Conservation (phyloP, 129 eudicot species). For the Gnaphalium uliginosum region DNA sequence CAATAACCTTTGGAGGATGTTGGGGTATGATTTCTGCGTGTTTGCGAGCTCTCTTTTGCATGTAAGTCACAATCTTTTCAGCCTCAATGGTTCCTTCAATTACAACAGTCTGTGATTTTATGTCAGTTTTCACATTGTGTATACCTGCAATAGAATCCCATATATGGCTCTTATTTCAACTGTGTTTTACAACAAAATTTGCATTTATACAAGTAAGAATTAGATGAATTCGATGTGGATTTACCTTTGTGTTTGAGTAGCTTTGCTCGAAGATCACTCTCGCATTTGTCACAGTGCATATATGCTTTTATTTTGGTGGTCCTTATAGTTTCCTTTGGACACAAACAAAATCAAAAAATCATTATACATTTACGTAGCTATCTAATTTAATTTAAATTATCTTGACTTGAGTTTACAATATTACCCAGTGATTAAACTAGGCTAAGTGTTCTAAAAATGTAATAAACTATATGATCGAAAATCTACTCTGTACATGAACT, state of each 20-base stretch:
- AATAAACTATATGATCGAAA: too few species aligned
- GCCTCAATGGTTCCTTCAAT: constrained; percentile 72
- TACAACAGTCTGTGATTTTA: constrained; percentile 70
- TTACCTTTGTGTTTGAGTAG: constrained; percentile 82
- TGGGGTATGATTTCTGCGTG: constrained; percentile 63
- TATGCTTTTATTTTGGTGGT: constrained; percentile 59
- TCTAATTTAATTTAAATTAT: neutral
- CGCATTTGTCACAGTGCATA: constrained; percentile 83
- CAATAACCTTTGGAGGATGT: constrained; percentile 35
- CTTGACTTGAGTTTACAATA: neutral
- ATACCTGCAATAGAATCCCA: constrained; percentile 50
- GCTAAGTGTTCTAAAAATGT: too few species aligned
- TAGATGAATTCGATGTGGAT: neutral
- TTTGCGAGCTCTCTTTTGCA: constrained; percentile 59
- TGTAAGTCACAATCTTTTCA: constrained; percentile 63
- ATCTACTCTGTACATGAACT: too few species aligned
- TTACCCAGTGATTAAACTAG: neutral
- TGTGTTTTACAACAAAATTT: neutral
- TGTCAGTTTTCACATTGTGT: constrained; percentile 70
- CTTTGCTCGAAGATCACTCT: constrained; percentile 52
- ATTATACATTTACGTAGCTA: neutral
- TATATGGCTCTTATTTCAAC: neutral
- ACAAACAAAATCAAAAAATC: neutral
- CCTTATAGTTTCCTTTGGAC: constrained; percentile 53
- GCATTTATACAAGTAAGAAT: too few species aligned